Evolutionary conservation across 306 rosid species (phyloP).

Genomic region (Morella rubra): DNA sequence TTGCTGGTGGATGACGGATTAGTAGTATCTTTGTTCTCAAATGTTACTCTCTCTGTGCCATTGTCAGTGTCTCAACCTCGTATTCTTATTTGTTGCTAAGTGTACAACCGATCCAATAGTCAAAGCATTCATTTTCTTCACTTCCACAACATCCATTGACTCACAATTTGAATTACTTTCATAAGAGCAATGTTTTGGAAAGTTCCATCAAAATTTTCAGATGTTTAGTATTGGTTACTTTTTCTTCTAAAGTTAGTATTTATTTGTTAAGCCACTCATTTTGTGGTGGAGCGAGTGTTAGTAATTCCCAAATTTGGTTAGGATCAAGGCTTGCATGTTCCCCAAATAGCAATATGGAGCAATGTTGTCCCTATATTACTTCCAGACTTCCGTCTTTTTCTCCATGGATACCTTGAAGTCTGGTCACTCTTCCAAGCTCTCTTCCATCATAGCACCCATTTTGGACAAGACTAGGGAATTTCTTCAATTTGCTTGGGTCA

Average conservation of each 20-base stretch:
- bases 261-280: background rate
- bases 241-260: background rate
- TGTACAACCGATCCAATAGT: background rate
- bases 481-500: background rate
- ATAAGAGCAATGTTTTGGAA: too few relatives aligned
- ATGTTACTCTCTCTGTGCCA: too few relatives aligned
- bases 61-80: background rate
- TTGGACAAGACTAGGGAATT: background rate
- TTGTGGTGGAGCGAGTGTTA: background rate
- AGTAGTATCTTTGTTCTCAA: too few relatives aligned
- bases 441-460: background rate
- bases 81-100: background rate
- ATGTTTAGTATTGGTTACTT: background rate
- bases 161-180: background rate
- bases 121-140: background rate
- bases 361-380: background rate
- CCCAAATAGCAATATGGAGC: background rate
- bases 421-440: background rate
- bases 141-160: background rate
- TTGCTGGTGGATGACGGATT: too few relatives aligned
- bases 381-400: background rate
- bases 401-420: background rate
- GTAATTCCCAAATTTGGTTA: background rate
- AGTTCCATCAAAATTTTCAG: background rate
- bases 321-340: background rate